Conservation (phyloP, 2,329 filamentous ascomycete species). For the Gyromitra esculenta region DNA sequence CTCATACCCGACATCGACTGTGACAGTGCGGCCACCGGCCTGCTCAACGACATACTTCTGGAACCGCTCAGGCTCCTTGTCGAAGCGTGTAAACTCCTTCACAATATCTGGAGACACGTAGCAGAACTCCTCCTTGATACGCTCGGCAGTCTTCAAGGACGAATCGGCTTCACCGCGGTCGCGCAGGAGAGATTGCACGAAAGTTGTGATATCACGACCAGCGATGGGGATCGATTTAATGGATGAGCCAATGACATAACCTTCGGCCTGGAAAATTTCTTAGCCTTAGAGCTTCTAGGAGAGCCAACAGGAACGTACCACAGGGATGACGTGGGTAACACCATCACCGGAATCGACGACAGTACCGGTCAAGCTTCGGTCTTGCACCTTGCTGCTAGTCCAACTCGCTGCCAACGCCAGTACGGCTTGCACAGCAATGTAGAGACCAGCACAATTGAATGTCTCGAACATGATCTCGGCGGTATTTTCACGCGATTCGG, state of each 20-base stretch:
- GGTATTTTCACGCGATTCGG: slow-evolving; percentile 98
- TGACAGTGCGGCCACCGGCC: slow-evolving; percentile 79
- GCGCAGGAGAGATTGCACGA: slow-evolving; percentile 93
- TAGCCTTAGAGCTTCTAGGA: not conserved
- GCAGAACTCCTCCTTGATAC: slow-evolving; percentile 98
- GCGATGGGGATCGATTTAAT: slow-evolving; percentile 99
- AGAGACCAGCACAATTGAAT: slow-evolving; percentile 98
- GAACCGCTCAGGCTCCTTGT: slow-evolving; percentile 90
- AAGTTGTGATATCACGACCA: slow-evolving; percentile 97
- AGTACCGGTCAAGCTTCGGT: slow-evolving; percentile 93
- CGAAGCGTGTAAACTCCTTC: slow-evolving; percentile 95
- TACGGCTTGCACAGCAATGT: slow-evolving; percentile 98
- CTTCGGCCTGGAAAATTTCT: slow-evolving; percentile 72
- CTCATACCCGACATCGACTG: slow-evolving; percentile 95
- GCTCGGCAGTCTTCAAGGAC: slow-evolving; percentile 94
- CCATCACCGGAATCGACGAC: slow-evolving; percentile 99
- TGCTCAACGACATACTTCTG: slow-evolving; percentile 87
- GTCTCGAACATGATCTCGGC: slow-evolving; percentile 99
- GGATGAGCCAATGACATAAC: slow-evolving; percentile 97
- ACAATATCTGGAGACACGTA: slow-evolving; percentile 99
- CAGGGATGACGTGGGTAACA: slow-evolving; percentile 98
- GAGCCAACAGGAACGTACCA: slow-evolving; percentile 61
- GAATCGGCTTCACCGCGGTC: slow-evolving; percentile 97
- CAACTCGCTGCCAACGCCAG: slow-evolving; percentile 95
- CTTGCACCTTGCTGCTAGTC: slow-evolving; percentile 97